A percentile compares a stretch with the other conserved stretches of the same genome.
phyloP scores from a whole-genome alignment of 2,329 filamentous ascomycete genomes.

The Fusarium caatingaense region DNA sequence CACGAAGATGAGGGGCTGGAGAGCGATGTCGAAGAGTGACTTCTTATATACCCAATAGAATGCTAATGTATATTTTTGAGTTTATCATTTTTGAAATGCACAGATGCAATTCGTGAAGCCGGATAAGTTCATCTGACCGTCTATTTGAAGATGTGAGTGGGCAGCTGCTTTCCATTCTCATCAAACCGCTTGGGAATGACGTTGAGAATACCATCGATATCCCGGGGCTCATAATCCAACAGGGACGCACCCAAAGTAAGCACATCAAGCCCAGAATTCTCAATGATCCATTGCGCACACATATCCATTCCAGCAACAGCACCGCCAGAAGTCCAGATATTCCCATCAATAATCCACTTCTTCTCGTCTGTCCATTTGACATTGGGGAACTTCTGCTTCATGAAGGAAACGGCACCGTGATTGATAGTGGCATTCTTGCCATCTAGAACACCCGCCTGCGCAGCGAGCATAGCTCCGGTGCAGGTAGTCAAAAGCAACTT shows the following conservation, averaged over 20 bases:
- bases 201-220: constrained; percentile 46
- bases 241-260: constrained; percentile 32
- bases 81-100: background rate
- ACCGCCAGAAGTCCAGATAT: constrained; percentile 60
- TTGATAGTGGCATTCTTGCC: constrained; percentile 58
- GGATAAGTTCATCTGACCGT: fast-evolving
- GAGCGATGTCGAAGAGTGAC: fast-evolving
- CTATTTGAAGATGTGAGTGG: constrained; percentile 33
- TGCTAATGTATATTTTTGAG: background rate
- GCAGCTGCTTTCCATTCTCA: constrained; percentile 46
- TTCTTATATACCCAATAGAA: background rate
- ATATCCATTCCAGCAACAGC: constrained; percentile 60
- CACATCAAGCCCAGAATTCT: constrained; percentile 49
- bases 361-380: constrained; percentile 58
- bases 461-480: constrained; percentile 51
- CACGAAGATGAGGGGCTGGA: background rate
- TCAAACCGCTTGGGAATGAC: constrained; percentile 48
- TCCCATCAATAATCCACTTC: constrained; percentile 59
- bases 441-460: constrained; percentile 54
- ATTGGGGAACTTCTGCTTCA: constrained; percentile 50
- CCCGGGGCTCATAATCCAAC: constrained; percentile 52
- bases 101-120: background rate
- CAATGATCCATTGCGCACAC: constrained; percentile 54
- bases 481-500: constrained; percentile 54
- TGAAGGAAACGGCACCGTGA: constrained; percentile 48